Evolutionary conservation across 352 stramenopile genomes (phyloP), one percentile per base, ranked within the genome.

Genomic region (Globisporangium alternatum): DNA sequence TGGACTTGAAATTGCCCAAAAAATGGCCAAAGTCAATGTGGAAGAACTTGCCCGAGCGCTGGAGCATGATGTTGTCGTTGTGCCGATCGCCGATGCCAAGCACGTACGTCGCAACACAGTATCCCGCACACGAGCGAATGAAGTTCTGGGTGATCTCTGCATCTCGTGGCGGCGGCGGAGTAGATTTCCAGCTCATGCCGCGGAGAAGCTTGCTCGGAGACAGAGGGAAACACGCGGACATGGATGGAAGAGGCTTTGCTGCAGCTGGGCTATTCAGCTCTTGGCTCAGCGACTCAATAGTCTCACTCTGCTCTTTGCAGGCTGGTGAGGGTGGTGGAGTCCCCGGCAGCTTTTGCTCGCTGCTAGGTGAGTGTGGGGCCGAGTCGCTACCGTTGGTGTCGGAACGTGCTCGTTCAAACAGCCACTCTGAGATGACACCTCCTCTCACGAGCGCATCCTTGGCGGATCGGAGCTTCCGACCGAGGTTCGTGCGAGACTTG

Each of bases 1-100:
- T 98, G 25, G 75, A 90, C 73, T 98, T 98, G 72, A 97, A 98
- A 54, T 98, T 96, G n/a, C 93, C 93, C 30, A 98, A 70, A 56
- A 98, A 98, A 66, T 98, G 94, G 1, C 96, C 95, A 67, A 98
- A 98, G 60, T 98, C 96, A 56, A 98, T 98, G 83, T 98, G 96
- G 74, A 98, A 98, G 25, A 98, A 85, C 64, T 96, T 96, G 0
- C 95, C 95, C 5, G 93, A 88, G 19, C 81, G 79, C 66, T 96
- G 96, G 51, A 98, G 72, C 96, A 98, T 98, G 56, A 98, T 86
- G 68, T 98, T 98, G 70, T 98, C 94, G 65, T 97, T 97, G 75
- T 98, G 94, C 7, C 94, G 87, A 60, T 98, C 94, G 8, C 94
- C 94, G 39, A 98, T 94, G 33, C 95, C 94, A 15, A 98, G 66